Conservation (phyloP, 169 alveolate species). For the Neospora caninum region DNA sequence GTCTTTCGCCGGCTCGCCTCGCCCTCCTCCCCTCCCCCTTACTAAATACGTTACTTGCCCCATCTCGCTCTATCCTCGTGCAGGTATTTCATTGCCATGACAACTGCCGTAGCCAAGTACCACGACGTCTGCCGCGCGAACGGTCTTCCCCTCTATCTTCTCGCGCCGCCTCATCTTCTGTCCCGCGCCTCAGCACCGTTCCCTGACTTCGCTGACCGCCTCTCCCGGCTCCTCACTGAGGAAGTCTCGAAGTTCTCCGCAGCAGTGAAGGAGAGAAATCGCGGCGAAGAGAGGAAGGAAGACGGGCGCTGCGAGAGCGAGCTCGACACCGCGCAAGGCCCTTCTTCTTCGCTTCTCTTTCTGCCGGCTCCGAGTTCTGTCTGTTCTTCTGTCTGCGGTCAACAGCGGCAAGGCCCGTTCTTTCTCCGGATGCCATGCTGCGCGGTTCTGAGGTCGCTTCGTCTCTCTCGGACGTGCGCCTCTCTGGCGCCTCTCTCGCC, state of each 20-base stretch:
- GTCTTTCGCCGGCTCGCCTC: neutral
- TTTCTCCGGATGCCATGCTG: neutral
- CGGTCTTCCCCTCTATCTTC: neutral
- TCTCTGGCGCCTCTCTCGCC: neutral
- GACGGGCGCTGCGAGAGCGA: neutral
- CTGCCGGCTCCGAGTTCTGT: neutral
- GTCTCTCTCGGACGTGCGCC: conserved; percentile 3
- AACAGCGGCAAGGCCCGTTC: neutral
- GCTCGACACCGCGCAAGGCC: neutral
- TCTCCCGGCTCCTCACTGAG: neutral
- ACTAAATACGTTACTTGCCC: neutral
- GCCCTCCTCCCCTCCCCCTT: neutral
- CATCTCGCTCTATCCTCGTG: neutral
- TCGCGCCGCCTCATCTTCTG: conserved; percentile 10
- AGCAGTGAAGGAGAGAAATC: neutral
- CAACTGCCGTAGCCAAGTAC: neutral
- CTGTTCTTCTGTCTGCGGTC: neutral
- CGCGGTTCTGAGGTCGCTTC: conserved; percentile 11
- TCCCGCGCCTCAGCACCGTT: neutral
- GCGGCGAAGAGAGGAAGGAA: no score
- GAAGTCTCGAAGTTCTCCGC: neutral
- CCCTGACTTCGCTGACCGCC: neutral
- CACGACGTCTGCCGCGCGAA: neutral
- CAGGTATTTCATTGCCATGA: conserved; percentile 14
- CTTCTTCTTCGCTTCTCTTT: neutral